Percentiles rank a stretch among this genome's conserved stretches.
Conservation (phyloP, 352 stramenopile genomes). For the Phytophthora sojae region DNA sequence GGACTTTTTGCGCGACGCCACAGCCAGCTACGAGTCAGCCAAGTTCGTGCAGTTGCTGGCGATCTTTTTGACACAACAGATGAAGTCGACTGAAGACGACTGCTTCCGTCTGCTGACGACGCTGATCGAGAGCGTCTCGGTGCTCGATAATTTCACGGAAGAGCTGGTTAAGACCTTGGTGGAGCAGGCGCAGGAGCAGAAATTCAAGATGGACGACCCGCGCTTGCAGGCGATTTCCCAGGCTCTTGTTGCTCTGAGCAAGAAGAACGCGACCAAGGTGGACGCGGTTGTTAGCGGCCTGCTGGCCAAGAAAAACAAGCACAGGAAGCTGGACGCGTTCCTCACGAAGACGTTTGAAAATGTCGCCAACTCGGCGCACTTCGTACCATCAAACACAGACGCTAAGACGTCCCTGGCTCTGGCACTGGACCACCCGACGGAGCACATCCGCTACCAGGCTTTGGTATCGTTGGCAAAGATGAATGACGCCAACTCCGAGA, state of each 20-base stretch:
- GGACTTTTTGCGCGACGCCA: slow-evolving; percentile 69
- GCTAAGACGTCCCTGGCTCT: slow-evolving; percentile 81
- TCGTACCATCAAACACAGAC: slow-evolving; percentile 65
- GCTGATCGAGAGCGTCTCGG: slow-evolving; percentile 50
- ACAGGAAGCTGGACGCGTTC: slow-evolving; percentile 60
- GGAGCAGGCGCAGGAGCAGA: slow-evolving; percentile 44
- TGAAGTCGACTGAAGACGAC: slow-evolving; percentile 48
- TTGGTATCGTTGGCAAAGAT: slow-evolving; percentile 73
- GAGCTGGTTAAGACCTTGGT: slow-evolving; percentile 64
- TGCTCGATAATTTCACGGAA: slow-evolving; percentile 55
- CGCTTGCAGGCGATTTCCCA: slow-evolving; percentile 57
- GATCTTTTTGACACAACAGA: slow-evolving; percentile 55
- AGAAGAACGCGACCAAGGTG: slow-evolving; percentile 65
- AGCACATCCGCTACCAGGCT: slow-evolving; percentile 78
- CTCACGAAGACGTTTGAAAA: slow-evolving; percentile 72
- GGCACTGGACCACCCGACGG: slow-evolving; percentile 80
- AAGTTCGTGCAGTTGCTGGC: slow-evolving; percentile 75
- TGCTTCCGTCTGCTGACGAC: slow-evolving; percentile 48
- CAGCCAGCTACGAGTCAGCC: slow-evolving; percentile 73
- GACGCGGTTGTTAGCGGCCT: slow-evolving; percentile 49
- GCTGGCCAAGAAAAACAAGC: slow-evolving; percentile 44
- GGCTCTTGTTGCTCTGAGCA: slow-evolving; percentile 59
- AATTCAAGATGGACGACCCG: slow-evolving; percentile 47
- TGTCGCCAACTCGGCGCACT: slow-evolving; percentile 81
- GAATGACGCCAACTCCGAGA: slow-evolving; percentile 36